Evolutionary conservation across 306 rosid genomes (phyloP), one percentile per base, ranked within the genome.

Genomic region (Inga oerstediana): DNA sequence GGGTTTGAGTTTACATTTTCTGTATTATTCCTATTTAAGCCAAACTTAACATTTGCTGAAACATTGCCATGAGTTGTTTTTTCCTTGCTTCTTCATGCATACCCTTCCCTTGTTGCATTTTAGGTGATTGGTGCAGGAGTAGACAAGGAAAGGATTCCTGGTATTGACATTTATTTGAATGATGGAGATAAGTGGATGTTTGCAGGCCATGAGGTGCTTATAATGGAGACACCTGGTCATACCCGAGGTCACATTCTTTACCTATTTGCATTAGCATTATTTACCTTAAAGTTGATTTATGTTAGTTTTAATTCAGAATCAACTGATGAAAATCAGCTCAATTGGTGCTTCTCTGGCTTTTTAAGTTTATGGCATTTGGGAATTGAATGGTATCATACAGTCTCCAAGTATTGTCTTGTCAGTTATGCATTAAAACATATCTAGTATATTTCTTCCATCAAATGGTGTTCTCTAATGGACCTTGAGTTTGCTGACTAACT

Each of bases 101-200:
- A 39, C 67, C 43, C 75, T 37, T 83, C 64, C 17, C 4, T 46
- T 84, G 32, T 52, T 73, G 83, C 41, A 22, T 65, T 86, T 41
- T 80, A 96, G 99, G 99, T 96, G 85, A 96, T 96, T 88, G 99
- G 97, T 64, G 93, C 99, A 8, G 93, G 85, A 83, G 67, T 84
- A 64, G 99, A 94, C 88, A 88, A 82, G 79, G 94, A 94, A 49
- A 91, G 91, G 83, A 90, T 96, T 81, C 97, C 99, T 49, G 98
- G 94, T 52, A 91, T 94, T 69, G 99, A 96, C 83, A 96, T 96
- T 81, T 80, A 69, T 80, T 91, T 96, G 87, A 92, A 91, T 56
- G 98, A 92, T 80, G 99, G 97, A 83, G 99, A 96, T 90, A 92
- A 82, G 90, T 96, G 99, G 99, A 96, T 96, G 99, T 96, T 96